Evolutionary conservation across 2,329 filamentous ascomycete species (phyloP).

Genomic region (Monosporascus sp.): DNA sequence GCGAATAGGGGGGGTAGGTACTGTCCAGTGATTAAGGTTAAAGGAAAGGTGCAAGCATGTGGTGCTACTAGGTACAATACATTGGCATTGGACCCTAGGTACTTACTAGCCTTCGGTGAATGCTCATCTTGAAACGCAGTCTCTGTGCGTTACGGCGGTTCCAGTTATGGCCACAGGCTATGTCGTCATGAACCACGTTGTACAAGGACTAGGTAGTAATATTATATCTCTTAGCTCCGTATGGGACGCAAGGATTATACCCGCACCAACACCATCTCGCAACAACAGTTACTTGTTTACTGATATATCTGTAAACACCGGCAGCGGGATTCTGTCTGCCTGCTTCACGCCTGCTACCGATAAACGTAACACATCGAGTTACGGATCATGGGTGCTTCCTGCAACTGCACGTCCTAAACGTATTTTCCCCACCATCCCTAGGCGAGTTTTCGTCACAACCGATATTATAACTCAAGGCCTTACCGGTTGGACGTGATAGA

Average conservation of each 20-base stretch:
- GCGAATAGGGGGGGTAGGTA: neutral
- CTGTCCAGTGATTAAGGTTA: no score
- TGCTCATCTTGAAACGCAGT: neutral
- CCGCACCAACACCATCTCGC: neutral
- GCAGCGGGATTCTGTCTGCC: neutral
- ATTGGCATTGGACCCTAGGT: neutral
- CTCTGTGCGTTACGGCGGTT: neutral
- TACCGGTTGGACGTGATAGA: neutral
- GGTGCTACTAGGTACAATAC: no score
- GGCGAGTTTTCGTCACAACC: neutral
- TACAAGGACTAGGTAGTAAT: neutral
- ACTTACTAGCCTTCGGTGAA: neutral
- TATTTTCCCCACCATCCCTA: neutral
- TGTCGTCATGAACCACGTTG: neutral
- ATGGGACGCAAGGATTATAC: neutral
- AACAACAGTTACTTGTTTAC: neutral
- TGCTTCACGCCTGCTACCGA: neutral
- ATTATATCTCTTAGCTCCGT: neutral
- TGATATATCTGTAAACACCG: neutral
- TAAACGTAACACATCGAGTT: neutral
- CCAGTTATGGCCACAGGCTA: neutral
- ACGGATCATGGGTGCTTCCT: neutral
- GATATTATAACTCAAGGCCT: neutral
- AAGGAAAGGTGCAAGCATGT: no score
- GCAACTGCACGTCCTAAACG: neutral